Evolutionary conservation across 495 filamentous ascomycete species (phyloP).

Genomic region (Penicillium mononematosum): DNA sequence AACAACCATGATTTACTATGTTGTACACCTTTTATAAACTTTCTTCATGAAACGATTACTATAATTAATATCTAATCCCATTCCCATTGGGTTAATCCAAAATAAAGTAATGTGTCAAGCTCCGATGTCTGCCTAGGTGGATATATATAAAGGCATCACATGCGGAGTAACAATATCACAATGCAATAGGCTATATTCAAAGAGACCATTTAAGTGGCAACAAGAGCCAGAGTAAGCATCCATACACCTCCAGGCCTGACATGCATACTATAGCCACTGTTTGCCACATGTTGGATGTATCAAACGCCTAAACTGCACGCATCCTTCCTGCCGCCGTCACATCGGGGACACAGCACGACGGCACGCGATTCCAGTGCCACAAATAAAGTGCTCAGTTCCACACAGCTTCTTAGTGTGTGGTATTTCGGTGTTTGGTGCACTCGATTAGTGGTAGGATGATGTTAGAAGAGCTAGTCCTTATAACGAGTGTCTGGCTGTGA

Average conservation of each 20-base stretch:
- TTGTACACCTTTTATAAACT: neutral
- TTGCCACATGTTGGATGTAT: conserved; percentile 7
- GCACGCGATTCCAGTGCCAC: conserved; percentile 6
- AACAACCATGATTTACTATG: neutral
- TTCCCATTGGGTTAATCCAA: neutral
- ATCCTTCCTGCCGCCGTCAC: conserved; percentile 8
- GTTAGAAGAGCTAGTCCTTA: neutral
- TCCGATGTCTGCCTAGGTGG: neutral
- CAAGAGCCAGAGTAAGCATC: neutral
- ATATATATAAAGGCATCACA: neutral
- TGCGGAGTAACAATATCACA: neutral
- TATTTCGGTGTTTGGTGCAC: neutral
- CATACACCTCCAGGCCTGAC: neutral
- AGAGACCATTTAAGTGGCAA: neutral
- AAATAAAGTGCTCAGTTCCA: neutral
- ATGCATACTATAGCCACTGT: neutral
- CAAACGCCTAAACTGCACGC: conserved; percentile 5
- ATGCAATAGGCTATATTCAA: neutral
- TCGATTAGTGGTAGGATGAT: neutral
- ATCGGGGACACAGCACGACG: conserved; percentile 1
- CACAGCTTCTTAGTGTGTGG: neutral
- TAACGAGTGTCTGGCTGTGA: neutral
- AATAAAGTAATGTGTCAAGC: neutral
- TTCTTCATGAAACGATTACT: neutral
- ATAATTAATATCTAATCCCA: neutral